Evolutionary conservation across 805 yeast species (phyloP), one percentile per base, ranked within the genome.

Genomic region (Spathaspora sp.): DNA sequence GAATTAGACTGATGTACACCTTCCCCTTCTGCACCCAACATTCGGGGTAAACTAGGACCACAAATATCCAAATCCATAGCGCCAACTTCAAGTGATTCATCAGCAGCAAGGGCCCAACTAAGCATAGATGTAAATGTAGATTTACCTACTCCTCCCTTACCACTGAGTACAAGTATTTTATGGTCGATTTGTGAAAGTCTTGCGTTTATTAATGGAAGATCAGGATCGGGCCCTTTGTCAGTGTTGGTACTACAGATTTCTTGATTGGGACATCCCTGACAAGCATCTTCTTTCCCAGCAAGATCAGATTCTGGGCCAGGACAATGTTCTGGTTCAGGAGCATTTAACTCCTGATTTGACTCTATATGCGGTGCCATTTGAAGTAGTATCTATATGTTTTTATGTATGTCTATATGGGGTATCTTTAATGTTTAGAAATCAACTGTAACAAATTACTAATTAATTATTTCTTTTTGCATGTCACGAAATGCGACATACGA

Each of bases 31-130:
- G 96, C 92, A 2, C 99, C 98, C 54, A 94, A 75, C 96, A 94
- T 94, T 52, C 86, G 79, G 0, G 99, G 98, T 58, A 94, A 75
- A 1, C 97, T 91, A 0, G 99, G 99, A 0, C 99, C 99, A 70
- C 99, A 94, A 38, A 94, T 90, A 72, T 94, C 99, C 51, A 94
- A 72, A 68, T 94, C 99, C 94, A 94, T 89, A 38, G 96, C 93
- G 2, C 98, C 99, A 10, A 94, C 86, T 65, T 94, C 98, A 26
- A 86, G 63, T 39, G 82, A 86, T 51, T 82, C 87, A 54, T 78
- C 82, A 0, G 91, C 86, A 2, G 98, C 92, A 40, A 94, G 70
- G 0, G 97, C 97, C 97, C 97, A 94, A 17, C 96, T 83, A n/a
- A 94, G 77, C 94, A 94, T 87, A 3, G 96, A 81, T 0, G 98